Evolutionary conservation across 2,329 filamentous ascomycete genomes (phyloP).

Genomic region (Chaetomiaceae sp.): DNA sequence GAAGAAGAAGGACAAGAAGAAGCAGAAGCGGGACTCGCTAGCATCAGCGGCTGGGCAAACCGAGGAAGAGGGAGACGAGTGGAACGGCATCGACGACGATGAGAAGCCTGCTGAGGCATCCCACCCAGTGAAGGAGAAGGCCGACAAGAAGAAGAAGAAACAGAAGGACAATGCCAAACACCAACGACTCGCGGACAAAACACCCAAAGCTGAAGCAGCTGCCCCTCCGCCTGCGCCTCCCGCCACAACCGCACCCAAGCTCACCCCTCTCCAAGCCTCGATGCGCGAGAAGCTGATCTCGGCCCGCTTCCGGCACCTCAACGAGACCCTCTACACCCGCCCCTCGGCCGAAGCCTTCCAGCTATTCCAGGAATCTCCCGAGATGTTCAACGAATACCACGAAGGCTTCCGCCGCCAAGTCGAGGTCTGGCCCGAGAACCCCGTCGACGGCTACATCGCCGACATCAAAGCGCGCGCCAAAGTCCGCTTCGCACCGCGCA

Average conservation of each 20-base stretch:
- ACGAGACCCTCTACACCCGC: constrained; percentile 92
- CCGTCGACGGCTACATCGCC: constrained; percentile 79
- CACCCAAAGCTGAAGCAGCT: constrained; percentile 25
- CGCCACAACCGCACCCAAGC: constrained; percentile 49
- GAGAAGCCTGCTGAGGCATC: constrained; percentile 13
- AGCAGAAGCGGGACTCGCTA: constrained; percentile 17
- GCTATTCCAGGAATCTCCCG: constrained; percentile 78
- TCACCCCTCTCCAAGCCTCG: constrained; percentile 87
- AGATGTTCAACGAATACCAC: constrained; percentile 96
- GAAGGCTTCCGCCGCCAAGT: constrained; percentile 94
- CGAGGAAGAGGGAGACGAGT: constrained; percentile 22
- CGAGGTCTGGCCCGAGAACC: constrained; percentile 93
- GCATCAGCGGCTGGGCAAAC: not conserved
- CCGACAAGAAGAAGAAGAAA: constrained; percentile 20
- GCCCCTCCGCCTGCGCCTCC: constrained; percentile 28
- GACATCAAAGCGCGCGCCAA: constrained; percentile 64
- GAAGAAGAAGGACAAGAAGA: constrained; percentile 32
- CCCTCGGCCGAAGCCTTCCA: constrained; percentile 78
- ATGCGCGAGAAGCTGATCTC: constrained; percentile 96
- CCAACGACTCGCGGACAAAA: constrained; percentile 25
- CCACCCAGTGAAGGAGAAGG: constrained; percentile 35
- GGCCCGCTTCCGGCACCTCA: constrained; percentile 93
- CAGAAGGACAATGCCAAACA: not conserved
- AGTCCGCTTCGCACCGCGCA: constrained; percentile 25
- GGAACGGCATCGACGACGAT: constrained; percentile 25